Conservation (phyloP, 1,284 basidiomycete species). For the Vanrija humicola region DNA sequence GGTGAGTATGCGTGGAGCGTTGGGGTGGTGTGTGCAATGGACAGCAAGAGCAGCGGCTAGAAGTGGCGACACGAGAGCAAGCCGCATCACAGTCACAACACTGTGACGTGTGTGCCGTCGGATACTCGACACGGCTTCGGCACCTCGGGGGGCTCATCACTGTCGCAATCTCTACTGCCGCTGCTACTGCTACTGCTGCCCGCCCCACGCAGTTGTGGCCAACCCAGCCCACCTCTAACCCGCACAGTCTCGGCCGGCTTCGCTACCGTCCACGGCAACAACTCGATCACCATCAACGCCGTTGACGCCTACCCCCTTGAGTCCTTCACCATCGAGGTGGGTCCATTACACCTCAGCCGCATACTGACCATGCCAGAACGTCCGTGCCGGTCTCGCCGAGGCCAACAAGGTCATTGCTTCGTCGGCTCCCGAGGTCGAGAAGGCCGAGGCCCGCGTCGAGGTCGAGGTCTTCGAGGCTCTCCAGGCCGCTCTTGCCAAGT, state of each 20-base stretch:
- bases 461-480: conserved; percentile 94
- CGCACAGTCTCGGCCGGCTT: conserved; percentile 89
- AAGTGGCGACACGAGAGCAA: too few relatives aligned
- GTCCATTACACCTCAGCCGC: conserved; percentile 1
- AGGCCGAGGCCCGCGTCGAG: conserved; percentile 90
- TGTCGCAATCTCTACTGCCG: too few relatives aligned
- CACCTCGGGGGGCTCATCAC: too few relatives aligned
- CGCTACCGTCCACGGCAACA: conserved; percentile 96
- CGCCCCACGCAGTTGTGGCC: too few relatives aligned
- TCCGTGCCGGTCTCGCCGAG: conserved; percentile 84
- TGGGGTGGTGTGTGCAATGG: background rate
- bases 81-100: too few relatives aligned
- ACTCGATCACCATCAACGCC: conserved; percentile 92
- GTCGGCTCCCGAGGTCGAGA: conserved; percentile 85
- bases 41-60: background rate
- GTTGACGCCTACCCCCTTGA: conserved; percentile 94
- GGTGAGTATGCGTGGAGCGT: conserved; percentile 57
- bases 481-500: conserved; percentile 65
- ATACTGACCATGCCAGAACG: conserved; percentile 57
- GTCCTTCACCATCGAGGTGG: conserved; percentile 55
- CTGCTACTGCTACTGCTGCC: too few relatives aligned
- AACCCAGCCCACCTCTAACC: conserved; percentile 2
- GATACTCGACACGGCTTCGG: too few relatives aligned
- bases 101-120: too few relatives aligned
- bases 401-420: conserved; percentile 77